Conservation (phyloP, 1,139 yeast species). For the Hemisphaericaspora xylofermentans region DNA sequence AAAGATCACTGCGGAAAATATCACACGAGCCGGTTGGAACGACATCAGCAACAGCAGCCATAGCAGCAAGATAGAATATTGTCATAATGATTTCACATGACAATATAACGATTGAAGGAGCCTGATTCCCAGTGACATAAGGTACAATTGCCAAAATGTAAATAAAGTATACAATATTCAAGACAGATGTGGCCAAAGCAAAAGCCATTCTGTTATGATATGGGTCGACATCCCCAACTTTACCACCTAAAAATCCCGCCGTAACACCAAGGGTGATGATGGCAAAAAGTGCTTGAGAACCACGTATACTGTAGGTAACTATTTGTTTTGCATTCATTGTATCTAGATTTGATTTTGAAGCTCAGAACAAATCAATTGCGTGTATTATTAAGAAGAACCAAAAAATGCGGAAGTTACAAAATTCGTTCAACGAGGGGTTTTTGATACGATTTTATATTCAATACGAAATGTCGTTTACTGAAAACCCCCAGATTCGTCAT, state of each 20-base stretch:
- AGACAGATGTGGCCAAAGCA: conserved; percentile 22
- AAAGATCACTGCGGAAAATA: not conserved
- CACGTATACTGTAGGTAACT: conserved; percentile 11
- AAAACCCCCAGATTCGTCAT: no score
- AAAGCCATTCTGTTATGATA: conserved; percentile 21
- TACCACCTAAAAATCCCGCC: conserved; percentile 22
- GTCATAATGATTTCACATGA: conserved; percentile 24
- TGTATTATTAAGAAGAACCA: no score
- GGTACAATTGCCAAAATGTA: conserved; percentile 19
- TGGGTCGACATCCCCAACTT: no score
- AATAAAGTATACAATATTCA: conserved; percentile 24
- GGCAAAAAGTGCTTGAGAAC: conserved; percentile 23
- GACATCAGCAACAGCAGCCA: conserved; percentile 26
- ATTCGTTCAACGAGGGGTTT: no score
- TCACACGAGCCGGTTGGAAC: conserved; percentile 24
- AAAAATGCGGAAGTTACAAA: no score
- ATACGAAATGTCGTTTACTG: no score
- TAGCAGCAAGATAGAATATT: conserved; percentile 25
- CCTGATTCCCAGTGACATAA: conserved; percentile 8
- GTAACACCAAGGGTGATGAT: conserved; percentile 26
- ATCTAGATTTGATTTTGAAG: conserved; percentile 12
- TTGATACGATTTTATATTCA: no score
- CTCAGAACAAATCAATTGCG: no score
- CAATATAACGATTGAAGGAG: conserved; percentile 18
- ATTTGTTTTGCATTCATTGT: conserved; percentile 7